Evolutionary conservation across 805 yeast species (phyloP).

Genomic region (Yarrowia sp.): DNA sequence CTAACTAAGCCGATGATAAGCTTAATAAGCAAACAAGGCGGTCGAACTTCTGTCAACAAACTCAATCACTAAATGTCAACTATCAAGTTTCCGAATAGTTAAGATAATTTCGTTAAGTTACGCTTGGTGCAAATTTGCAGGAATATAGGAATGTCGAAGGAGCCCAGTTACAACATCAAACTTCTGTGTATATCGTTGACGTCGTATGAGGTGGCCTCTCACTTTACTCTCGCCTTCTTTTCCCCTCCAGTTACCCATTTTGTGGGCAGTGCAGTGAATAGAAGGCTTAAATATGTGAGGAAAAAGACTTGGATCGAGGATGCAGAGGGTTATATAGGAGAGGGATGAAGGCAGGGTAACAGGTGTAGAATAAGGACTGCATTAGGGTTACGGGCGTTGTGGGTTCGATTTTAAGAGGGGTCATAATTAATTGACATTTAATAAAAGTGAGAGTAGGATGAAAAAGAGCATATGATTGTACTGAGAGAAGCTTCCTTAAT

Average conservation of each 20-base stretch:
- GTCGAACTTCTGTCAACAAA: too few relatives aligned
- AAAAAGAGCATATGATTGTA: too few relatives aligned
- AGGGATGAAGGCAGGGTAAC: conserved; percentile 1
- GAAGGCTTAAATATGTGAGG: conserved; percentile 35
- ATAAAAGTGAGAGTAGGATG: neutral
- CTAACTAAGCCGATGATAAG: too few relatives aligned
- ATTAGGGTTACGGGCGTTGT: conserved; percentile 4
- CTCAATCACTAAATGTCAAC: too few relatives aligned
- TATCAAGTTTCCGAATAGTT: too few relatives aligned
- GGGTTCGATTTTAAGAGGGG: neutral
- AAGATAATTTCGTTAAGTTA: too few relatives aligned
- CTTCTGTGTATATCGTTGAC: conserved; percentile 14
- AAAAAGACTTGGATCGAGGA: conserved; percentile 9
- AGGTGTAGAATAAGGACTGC: conserved; percentile 20
- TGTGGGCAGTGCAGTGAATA: conserved; percentile 38
- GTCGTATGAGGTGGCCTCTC: conserved; percentile 39
- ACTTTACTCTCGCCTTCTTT: conserved; percentile 39
- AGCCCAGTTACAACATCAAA: conserved; percentile 38
- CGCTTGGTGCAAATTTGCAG: too few relatives aligned
- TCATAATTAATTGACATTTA: too few relatives aligned
- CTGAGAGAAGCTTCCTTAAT: too few relatives aligned
- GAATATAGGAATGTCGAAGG: conserved; percentile 28
- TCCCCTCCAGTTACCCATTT: conserved; percentile 39
- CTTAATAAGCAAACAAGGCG: too few relatives aligned
- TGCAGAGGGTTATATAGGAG: conserved; percentile 2